Base-by-base conservation (phyloP, 2,329 filamentous ascomycete species). In the Corynespora cassiicola region DNA sequence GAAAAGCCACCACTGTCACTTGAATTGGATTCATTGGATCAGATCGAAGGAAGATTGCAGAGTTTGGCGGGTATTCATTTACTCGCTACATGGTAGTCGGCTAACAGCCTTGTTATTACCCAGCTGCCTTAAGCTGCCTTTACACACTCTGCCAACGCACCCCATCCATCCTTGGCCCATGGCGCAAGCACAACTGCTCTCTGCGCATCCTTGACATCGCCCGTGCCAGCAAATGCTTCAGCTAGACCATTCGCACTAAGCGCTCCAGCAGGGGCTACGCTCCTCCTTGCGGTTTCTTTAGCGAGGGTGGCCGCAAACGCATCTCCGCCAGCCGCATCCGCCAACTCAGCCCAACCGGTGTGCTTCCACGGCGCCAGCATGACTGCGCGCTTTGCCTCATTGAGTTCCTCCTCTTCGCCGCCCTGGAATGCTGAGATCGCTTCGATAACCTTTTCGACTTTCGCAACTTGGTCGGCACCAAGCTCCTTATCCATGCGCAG, bases 301-400 rank as follows among this genome's bases (percentile, higher is more conserved):
- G 90, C 88, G 83, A 96, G 90, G 51, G 88, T 82, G 3, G 88
- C 85, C 6, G 79, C 74, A 51, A 78, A 78, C 26, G 75, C 70
- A 26, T 57, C 40, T 9, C 53, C 55, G 6, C 42, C 53, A 0
- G 78, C 79, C 0, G 80, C 66, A 23, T 82, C 77, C 0, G 87
- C 83, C 16, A 97, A 74, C 33, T 86, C 78, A 26, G 82, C 79
- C 94, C 94, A 99, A 1, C 90, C 88, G 35, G 87, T 81, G 1
- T 90, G 84, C 41, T 90, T 79, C 41, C 85, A 78, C 0, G 94
- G 94, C 31, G 87, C 80, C 15, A 96, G 77, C 80, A 96, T 86
- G 12, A 96, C 81, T 37, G 90, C 85, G 11, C 78, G 81, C 58
- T 89, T 84, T 1, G 88, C 80, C 69, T 94, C 86, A 2, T 78